Conservation (phyloP, 2,329 filamentous ascomycete species). For the Triangularia setosa region DNA sequence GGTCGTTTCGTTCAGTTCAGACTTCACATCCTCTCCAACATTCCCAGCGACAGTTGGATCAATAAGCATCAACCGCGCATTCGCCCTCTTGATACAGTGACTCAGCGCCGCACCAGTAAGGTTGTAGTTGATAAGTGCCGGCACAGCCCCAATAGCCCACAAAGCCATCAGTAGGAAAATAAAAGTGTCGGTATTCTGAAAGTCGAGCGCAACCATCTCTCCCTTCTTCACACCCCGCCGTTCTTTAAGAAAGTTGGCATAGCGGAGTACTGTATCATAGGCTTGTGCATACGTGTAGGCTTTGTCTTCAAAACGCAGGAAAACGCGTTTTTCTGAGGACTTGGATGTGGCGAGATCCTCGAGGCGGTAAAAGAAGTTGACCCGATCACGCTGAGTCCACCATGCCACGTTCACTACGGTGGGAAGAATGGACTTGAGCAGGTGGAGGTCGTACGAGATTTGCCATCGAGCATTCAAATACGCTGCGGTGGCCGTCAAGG, state of each 20-base stretch:
- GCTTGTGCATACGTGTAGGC: conserved; percentile 71
- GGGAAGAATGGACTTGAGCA: conserved; percentile 54
- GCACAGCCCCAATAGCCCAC: conserved; percentile 78
- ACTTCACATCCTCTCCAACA: conserved; percentile 54
- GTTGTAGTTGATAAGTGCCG: conserved; percentile 88
- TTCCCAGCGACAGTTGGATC: conserved; percentile 57
- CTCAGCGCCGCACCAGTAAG: conserved; percentile 64
- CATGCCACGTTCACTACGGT: conserved; percentile 40
- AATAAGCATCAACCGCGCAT: conserved; percentile 63
- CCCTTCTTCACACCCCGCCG: conserved; percentile 59
- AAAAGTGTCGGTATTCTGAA: conserved; percentile 76
- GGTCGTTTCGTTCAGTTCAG: conserved; percentile 47
- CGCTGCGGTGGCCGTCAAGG: conserved; percentile 62
- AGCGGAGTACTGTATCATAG: conserved; percentile 67
- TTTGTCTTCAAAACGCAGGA: conserved; percentile 65
- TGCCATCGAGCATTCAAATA: conserved; percentile 72
- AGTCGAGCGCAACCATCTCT: conserved; percentile 77
- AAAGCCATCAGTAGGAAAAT: conserved; percentile 72
- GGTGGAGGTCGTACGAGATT: conserved; percentile 60
- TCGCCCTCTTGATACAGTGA: conserved; percentile 70
- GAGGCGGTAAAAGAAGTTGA: conserved; percentile 72
- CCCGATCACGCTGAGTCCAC: conserved; percentile 53
- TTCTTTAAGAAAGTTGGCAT: conserved; percentile 70
- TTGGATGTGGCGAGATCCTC: conserved; percentile 59
- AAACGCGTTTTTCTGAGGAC: conserved; percentile 49